Conservation (phyloP, 257 asterid genomes). For the Capsicum chinense region DNA sequence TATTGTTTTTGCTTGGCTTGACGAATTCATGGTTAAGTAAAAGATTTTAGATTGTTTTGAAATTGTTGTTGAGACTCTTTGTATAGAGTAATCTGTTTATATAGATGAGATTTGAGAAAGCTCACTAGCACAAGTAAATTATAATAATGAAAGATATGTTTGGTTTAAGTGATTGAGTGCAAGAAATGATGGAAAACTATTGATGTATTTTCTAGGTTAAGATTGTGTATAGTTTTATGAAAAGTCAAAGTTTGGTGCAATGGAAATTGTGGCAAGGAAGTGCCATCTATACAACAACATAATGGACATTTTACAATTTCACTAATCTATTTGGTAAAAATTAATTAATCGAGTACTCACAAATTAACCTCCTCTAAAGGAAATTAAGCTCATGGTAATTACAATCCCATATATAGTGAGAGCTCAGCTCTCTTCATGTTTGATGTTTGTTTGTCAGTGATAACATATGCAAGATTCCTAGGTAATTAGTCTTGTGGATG, state of each 20-base stretch:
- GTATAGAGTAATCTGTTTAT: not conserved
- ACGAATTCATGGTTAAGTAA: slow-evolving; percentile 34
- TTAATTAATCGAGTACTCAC: no score
- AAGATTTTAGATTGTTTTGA: not conserved
- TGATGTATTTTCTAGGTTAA: slow-evolving; percentile 19
- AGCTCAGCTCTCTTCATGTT: no score
- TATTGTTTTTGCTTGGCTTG: slow-evolving; percentile 32
- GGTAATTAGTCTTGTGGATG: no score
- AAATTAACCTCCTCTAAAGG: no score
- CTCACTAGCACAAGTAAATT: slow-evolving; percentile 23
- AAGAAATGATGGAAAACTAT: slow-evolving; percentile 33
- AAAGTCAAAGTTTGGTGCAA: slow-evolving; percentile 33
- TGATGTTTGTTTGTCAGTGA: no score
- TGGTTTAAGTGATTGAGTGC: slow-evolving; percentile 38
- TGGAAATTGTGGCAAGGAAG: not conserved
- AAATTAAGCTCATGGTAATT: no score
- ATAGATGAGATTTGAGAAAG: slow-evolving; percentile 14
- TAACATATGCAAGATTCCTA: no score
- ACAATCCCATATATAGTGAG: no score
- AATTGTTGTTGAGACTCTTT: not conserved
- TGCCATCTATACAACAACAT: not conserved
- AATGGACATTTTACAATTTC: not conserved
- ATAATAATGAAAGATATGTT: not conserved
- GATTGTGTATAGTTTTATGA: slow-evolving; percentile 1
- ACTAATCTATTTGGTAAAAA: not conserved